Percentiles rank a stretch among this genome's conserved stretches.
Conservation (phyloP, 768 basidiomycete genomes). For the Termitomyces sp. region DNA sequence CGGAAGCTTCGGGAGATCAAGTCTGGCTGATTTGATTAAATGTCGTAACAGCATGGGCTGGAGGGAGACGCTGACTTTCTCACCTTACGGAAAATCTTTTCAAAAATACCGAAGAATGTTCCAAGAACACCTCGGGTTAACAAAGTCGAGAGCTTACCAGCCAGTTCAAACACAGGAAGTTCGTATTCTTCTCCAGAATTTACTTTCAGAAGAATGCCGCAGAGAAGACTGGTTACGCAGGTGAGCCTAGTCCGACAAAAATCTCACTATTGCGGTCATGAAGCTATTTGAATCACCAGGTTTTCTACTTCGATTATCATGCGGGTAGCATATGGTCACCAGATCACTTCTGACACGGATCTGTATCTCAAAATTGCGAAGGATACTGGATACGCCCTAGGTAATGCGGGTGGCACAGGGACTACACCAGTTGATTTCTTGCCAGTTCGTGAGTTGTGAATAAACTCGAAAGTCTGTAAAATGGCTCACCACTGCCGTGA, state of each 20-base stretch:
- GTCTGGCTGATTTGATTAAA: neutral
- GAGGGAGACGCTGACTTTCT: neutral
- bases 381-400: constrained; percentile 20
- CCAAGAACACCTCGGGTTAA: constrained; percentile 21
- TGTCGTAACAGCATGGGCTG: constrained; percentile 10
- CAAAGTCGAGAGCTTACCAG: constrained; percentile 9
- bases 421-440: constrained; percentile 14
- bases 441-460: constrained; percentile 20
- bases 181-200: constrained; percentile 22
- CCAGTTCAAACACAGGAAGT: constrained; percentile 22
- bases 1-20: neutral
- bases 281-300: neutral
- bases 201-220: constrained; percentile 21
- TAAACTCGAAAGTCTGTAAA: neutral
- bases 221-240: constrained; percentile 19
- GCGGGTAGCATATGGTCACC: constrained; percentile 28
- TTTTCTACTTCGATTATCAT: constrained; percentile 19
- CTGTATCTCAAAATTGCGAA: constrained; percentile 32
- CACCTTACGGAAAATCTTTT: constrained; percentile 23
- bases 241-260: neutral
- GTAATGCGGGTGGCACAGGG: constrained; percentile 20
- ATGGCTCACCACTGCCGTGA: neutral
- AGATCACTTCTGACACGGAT: constrained; percentile 28
- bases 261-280: neutral
- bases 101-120: constrained; percentile 20